These are phyloP conservation scores for Gelatoporia subvermispora DNA, from an alignment of 768 basidiomycete genomes.

Conservation along the genomic window DNA sequence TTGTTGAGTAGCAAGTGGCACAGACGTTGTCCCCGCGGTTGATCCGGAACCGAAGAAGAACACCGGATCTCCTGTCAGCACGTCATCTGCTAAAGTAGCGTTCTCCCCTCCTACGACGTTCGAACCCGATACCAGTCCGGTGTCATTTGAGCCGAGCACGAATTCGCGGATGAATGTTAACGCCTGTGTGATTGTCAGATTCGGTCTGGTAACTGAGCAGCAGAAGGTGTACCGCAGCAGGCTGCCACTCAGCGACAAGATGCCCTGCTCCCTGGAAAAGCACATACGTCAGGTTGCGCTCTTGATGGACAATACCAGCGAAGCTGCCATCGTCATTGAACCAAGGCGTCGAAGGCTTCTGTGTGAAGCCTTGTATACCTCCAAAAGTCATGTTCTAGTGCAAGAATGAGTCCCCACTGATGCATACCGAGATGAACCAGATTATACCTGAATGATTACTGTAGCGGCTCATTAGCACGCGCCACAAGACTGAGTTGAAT, in stretches of 20 bases:
- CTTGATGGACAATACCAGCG: slow-evolving; percentile 70
- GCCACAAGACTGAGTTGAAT: slow-evolving; percentile 33
- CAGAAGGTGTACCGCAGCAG: slow-evolving; percentile 37
- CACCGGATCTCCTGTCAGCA: slow-evolving; percentile 48
- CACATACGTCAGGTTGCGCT: slow-evolving; percentile 49
- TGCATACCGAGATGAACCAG: too few species aligned
- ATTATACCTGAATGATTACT: slow-evolving; percentile 10
- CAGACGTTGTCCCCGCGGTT: slow-evolving; percentile 22
- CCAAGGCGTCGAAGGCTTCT: slow-evolving; percentile 66
- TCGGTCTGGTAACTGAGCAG: neutral
- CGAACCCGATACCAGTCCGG: slow-evolving; percentile 45
- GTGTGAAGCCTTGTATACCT: slow-evolving; percentile 68
- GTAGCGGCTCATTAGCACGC: neutral
- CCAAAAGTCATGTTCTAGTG: slow-evolving; percentile 79
- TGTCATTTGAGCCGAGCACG: slow-evolving; percentile 55
- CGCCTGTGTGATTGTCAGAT: slow-evolving; percentile 34
- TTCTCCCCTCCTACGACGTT: slow-evolving; percentile 49
- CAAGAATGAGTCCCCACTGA: neutral
- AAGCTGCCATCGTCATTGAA: slow-evolving; percentile 50
- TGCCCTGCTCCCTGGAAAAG: slow-evolving; percentile 38
- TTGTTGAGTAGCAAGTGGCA: slow-evolving; percentile 23
- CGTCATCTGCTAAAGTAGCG: slow-evolving; percentile 36
- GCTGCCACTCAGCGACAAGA: slow-evolving; percentile 33
- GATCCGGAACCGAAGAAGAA: slow-evolving; percentile 47
- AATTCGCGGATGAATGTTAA: slow-evolving; percentile 63